Percentiles rank a stretch among this genome's conserved stretches.
phyloP scores from a whole-genome alignment of 139 green algal species.

The Chlamydomonas schloesseri region DNA sequence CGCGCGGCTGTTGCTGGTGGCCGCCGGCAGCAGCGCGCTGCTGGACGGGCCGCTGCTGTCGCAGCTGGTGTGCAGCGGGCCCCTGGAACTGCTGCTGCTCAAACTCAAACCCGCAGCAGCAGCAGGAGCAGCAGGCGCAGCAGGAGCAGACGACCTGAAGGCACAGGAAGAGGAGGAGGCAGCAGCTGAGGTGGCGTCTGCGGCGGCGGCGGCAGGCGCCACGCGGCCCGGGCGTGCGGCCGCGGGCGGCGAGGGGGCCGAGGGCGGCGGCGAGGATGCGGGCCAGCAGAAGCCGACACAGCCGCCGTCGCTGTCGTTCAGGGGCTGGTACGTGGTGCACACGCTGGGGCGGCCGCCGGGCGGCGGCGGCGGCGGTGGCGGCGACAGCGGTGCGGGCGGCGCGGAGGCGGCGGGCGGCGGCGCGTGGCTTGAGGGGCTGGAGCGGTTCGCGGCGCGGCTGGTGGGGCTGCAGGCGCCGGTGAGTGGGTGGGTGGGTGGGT shows the following conservation, averaged over 20 bases:
- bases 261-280: background rate
- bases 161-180: no score
- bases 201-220: no score
- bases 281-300: no score
- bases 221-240: no score
- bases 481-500: no score
- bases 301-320: background rate
- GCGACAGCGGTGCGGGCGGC: background rate
- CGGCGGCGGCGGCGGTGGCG: background rate
- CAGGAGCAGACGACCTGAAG: background rate
- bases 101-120: background rate
- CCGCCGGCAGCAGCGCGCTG: background rate
- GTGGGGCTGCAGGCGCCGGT: background rate
- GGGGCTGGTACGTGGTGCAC: background rate
- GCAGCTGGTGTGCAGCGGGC: background rate
- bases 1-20: background rate
- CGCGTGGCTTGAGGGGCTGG: background rate
- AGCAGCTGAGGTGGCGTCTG: background rate
- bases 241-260: background rate
- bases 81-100: background rate
- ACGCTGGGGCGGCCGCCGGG: background rate
- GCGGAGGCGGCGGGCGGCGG: background rate
- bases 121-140: background rate
- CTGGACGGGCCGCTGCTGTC: background rate
- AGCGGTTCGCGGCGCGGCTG: background rate